Conservation (phyloP, 345 rosid species). For the Laguncularia racemosa region DNA sequence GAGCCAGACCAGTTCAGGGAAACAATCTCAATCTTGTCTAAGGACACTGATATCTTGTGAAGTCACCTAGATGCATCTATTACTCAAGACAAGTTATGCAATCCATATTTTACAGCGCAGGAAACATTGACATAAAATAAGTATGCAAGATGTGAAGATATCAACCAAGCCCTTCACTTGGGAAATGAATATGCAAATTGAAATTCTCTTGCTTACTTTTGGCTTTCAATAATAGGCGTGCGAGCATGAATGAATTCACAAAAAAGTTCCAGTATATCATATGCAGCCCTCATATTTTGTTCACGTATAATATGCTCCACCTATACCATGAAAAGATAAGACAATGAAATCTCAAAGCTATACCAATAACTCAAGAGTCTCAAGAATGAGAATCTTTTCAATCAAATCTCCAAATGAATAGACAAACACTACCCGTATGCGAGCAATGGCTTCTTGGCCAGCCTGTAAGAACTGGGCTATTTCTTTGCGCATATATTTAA, state of each 20-base stretch:
- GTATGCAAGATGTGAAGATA: too few species aligned
- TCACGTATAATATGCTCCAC: slow-evolving; percentile 96
- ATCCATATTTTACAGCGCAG: too few species aligned
- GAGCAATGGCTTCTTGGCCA: slow-evolving; percentile 92
- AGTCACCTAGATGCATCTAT: too few species aligned
- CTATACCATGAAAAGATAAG: slow-evolving; percentile 24
- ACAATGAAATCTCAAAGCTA: neutral
- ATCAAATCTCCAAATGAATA: too few species aligned
- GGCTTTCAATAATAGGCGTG: slow-evolving; percentile 70
- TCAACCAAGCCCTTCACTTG: too few species aligned
- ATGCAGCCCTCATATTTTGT: slow-evolving; percentile 74
- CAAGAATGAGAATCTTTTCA: neutral
- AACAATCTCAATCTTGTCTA: too few species aligned
- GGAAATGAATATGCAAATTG: neutral
- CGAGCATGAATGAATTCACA: slow-evolving; percentile 91
- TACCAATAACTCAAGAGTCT: neutral
- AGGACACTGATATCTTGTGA: too few species aligned
- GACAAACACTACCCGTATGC: slow-evolving; percentile 51
- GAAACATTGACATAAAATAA: too few species aligned
- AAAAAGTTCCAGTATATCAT: slow-evolving; percentile 81
- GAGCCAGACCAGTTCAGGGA: too few species aligned
- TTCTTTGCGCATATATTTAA: slow-evolving; percentile 87
- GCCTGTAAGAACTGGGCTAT: slow-evolving; percentile 90
- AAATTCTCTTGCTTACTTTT: slow-evolving; percentile 42
- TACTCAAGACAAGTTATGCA: too few species aligned